phyloP scores from a whole-genome alignment of 192 early-diverging fungal genomes.

The Jimgerdemannia flammicorona region DNA sequence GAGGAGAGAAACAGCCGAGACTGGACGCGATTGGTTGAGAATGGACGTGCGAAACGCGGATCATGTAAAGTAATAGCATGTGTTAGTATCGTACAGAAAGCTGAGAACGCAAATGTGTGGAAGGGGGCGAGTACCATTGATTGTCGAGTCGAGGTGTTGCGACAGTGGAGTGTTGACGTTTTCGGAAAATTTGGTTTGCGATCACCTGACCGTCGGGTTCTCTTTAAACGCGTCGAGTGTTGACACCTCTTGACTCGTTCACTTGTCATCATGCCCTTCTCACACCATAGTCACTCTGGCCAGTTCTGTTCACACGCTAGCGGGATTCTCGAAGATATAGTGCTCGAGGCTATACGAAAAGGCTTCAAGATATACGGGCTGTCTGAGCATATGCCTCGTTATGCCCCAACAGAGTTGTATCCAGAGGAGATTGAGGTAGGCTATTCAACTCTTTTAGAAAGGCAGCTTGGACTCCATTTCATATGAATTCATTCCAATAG shows the following conservation, averaged over 20 bases:
- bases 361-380: constrained; percentile 77
- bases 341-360: constrained; percentile 68
- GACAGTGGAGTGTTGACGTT: neutral
- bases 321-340: constrained; percentile 79
- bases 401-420: constrained; percentile 75
- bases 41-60: neutral
- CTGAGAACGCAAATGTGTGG: neutral
- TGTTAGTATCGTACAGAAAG: no score
- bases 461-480: constrained; percentile 8
- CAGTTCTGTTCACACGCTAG: constrained; percentile 93
- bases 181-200: neutral
- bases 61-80: neutral
- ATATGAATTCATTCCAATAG: neutral
- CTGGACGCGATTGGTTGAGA: neutral
- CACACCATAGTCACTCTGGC: constrained; percentile 91
- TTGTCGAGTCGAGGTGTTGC: neutral
- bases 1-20: neutral
- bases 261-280: constrained; percentile 61
- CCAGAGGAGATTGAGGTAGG: constrained; percentile 75
- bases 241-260: no score
- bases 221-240: no score
- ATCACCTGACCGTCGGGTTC: no score
- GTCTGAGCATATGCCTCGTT: constrained; percentile 91
- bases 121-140: neutral
- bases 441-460: neutral